Percentiles rank a stretch among this genome's conserved stretches.
These are phyloP conservation scores for Corymbia citriodora DNA, from an alignment of 441 rosid genomes.

Conservation along the genomic window DNA sequence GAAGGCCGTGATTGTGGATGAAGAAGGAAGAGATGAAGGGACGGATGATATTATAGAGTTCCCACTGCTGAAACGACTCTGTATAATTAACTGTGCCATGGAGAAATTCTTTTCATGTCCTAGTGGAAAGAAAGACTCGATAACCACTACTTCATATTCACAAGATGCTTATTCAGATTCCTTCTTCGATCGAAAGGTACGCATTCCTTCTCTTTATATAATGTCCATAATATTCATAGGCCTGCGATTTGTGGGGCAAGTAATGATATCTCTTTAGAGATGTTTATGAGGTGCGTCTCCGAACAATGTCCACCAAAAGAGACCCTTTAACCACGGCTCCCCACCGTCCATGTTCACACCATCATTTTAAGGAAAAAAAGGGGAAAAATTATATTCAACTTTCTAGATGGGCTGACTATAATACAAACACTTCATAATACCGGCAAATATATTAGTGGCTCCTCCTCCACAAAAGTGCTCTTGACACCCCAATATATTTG, in stretches of 20 bases:
- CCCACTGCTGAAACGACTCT: not conserved
- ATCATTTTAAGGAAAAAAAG: too few relatives aligned
- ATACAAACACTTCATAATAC: too few relatives aligned
- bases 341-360: too few relatives aligned
- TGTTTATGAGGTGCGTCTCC: too few relatives aligned
- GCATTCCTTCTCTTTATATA: not conserved
- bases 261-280: not conserved
- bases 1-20: not conserved
- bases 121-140: not conserved
- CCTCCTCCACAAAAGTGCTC: too few relatives aligned
- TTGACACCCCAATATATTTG: too few relatives aligned
- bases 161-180: not conserved
- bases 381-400: too few relatives aligned
- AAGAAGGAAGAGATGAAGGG: not conserved
- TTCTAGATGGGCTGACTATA: too few relatives aligned
- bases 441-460: too few relatives aligned
- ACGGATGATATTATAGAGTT: not conserved
- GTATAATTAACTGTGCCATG: rapidly evolving
- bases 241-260: not conserved
- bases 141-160: not conserved
- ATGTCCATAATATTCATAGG: not conserved
- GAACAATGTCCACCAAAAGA: too few relatives aligned
- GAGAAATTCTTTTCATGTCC: not conserved
- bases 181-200: not conserved
- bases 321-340: too few relatives aligned